Percentiles rank a stretch among this genome's conserved stretches.
phyloP scores from a whole-genome alignment of 129 eudicot species.

The Lactuca sativa region DNA sequence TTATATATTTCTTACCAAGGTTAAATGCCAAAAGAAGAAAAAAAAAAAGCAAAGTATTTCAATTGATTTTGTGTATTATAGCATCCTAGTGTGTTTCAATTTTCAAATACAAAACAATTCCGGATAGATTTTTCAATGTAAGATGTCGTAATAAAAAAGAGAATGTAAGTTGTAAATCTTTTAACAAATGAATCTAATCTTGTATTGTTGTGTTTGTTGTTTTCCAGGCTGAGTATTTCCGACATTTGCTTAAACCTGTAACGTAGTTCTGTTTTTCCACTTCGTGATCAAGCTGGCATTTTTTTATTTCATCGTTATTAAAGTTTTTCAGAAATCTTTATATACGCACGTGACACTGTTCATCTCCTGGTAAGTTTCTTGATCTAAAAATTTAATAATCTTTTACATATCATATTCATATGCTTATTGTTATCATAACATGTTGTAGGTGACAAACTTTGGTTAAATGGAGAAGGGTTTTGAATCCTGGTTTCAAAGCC shows the following conservation, averaged over 20 bases:
- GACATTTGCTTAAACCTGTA: slow-evolving; percentile 87
- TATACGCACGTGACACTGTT: slow-evolving; percentile 13
- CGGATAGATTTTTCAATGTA: too few species aligned
- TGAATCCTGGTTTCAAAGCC: slow-evolving; percentile 53
- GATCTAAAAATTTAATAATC: background rate
- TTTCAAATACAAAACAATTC: too few species aligned
- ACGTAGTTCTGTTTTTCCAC: slow-evolving; percentile 59
- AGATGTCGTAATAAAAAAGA: too few species aligned
- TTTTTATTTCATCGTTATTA: slow-evolving; percentile 42
- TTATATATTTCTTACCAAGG: slow-evolving; percentile 3
- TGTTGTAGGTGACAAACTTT: slow-evolving; percentile 47
- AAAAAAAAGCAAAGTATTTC: background rate
- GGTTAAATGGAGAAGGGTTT: slow-evolving; percentile 66
- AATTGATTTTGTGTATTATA: background rate
- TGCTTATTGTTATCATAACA: slow-evolving; percentile 14
- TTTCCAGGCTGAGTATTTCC: slow-evolving; percentile 94
- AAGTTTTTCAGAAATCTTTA: slow-evolving; percentile 43
- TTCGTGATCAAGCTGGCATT: slow-evolving; percentile 60
- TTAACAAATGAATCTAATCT: slow-evolving; percentile 21
- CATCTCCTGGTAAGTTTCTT: slow-evolving; percentile 38
- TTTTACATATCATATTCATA: background rate
- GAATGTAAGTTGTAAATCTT: too few species aligned
- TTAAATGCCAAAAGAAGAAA: background rate
- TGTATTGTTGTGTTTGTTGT: slow-evolving; percentile 12
- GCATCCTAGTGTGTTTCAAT: too few species aligned